These are phyloP conservation scores for Periconia sp. DNA, from an alignment of 2,329 filamentous ascomycete species.

Conservation along the genomic window DNA sequence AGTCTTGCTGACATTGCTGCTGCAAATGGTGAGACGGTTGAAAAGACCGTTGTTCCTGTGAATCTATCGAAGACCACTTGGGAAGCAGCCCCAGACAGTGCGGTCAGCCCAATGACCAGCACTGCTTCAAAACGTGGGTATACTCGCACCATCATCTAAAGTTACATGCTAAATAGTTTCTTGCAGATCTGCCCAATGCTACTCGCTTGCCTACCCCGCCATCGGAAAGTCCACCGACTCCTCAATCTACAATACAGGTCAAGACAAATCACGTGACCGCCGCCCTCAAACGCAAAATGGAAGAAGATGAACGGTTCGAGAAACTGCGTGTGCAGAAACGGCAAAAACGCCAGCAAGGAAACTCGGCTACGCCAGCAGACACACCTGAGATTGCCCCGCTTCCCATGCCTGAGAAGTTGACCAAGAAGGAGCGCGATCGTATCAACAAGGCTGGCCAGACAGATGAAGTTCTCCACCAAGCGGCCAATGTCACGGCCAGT, in stretches of 20 bases:
- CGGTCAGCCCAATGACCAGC: conserved; percentile 57
- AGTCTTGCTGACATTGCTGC: conserved; percentile 75
- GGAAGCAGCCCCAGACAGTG: conserved; percentile 51
- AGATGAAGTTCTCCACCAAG: conserved; percentile 76
- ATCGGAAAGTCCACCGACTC: conserved; percentile 52
- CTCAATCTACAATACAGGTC: conserved; percentile 51
- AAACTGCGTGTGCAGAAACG: conserved; percentile 59
- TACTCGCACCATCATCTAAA: background rate
- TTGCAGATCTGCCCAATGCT: conserved; percentile 36
- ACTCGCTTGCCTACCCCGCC: conserved; percentile 49
- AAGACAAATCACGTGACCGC: conserved; percentile 63
- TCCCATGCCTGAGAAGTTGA: conserved; percentile 54
- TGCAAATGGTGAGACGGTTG: conserved; percentile 48
- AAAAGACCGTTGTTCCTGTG: conserved; percentile 41
- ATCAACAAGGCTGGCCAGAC: conserved; percentile 72
- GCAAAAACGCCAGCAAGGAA: conserved; percentile 42
- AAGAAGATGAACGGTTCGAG: conserved; percentile 68
- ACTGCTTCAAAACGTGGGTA: conserved; percentile 39
- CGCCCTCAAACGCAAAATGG: conserved; percentile 33
- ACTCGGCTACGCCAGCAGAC: conserved; percentile 29
- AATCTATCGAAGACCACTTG: conserved; percentile 43
- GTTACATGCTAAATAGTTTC: background rate
- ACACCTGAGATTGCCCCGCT: conserved; percentile 25
- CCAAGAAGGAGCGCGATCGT: conserved; percentile 86
- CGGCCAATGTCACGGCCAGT: conserved; percentile 82